phyloP scores from a whole-genome alignment of 306 rosid genomes.

The Medicago arabica region DNA sequence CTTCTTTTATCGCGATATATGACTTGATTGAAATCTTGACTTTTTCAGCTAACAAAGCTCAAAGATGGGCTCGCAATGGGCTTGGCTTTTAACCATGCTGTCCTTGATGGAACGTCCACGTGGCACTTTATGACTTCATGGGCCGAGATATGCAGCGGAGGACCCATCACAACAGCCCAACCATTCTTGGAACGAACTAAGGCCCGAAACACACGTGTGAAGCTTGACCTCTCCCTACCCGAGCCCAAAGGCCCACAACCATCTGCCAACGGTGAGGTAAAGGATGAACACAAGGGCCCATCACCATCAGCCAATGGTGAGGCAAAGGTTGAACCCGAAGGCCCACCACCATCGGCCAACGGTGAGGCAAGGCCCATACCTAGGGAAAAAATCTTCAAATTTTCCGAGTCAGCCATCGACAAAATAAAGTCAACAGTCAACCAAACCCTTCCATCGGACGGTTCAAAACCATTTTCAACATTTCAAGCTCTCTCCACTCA shows the following conservation, averaged over 20 bases:
- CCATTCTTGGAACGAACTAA: slow-evolving; percentile 84
- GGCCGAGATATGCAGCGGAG: slow-evolving; percentile 75
- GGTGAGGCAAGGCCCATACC: slow-evolving; percentile 49
- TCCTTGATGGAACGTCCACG: slow-evolving; percentile 87
- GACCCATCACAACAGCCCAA: slow-evolving; percentile 50
- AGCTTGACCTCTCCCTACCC: slow-evolving; percentile 72
- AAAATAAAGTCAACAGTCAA: slow-evolving; percentile 78
- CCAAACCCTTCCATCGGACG: slow-evolving; percentile 50
- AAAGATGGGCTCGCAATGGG: slow-evolving; percentile 91
- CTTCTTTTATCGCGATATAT: not conserved
- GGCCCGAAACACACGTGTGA: slow-evolving; percentile 80
- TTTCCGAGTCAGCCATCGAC: slow-evolving; percentile 75
- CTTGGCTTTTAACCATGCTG: slow-evolving; percentile 88
- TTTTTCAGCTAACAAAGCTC: slow-evolving; percentile 76
- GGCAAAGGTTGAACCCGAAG: slow-evolving; percentile 37
- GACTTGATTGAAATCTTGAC: not conserved
- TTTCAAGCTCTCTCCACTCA: slow-evolving; percentile 86
- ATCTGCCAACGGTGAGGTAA: slow-evolving; percentile 43
- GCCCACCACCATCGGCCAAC: slow-evolving; percentile 4
- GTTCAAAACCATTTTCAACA: slow-evolving; percentile 85
- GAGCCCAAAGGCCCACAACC: slow-evolving; percentile 54
- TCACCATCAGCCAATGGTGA: slow-evolving; percentile 42
- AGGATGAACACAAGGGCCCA: slow-evolving; percentile 22
- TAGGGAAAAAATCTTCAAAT: slow-evolving; percentile 76
- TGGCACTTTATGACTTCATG: slow-evolving; percentile 98